Base-by-base conservation (phyloP, 495 filamentous ascomycete genomes). In the Bryoglossum gracile region DNA sequence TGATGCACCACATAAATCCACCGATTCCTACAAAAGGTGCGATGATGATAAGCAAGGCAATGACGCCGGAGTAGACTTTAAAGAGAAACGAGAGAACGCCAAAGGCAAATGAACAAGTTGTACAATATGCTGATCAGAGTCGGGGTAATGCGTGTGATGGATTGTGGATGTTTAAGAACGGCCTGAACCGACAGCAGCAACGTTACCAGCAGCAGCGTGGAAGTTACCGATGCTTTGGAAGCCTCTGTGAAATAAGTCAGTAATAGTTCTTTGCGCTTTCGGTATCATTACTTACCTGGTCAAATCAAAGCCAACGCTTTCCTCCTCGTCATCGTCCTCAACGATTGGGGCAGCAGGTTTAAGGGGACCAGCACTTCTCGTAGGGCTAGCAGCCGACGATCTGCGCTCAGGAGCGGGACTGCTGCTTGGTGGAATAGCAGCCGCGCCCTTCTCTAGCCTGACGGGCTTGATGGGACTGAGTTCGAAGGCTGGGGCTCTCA, bases 221-320 rank as follows among this genome's bases (percentile, higher is more conserved):
- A 77, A 87, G 1, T 77, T 76, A 14, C 81, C 78, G 47, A 87
- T 87, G 42, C 75, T 76, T 64, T 83, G 80, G 64, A 87, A 87
- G 1, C 83, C 83, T 60, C 82, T 86, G 46, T 10, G 48, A 48
- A 48, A 28, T 4, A 33, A 11, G 57, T 68, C 60, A 69, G 66
- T 50, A 37, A 48, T 14, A 43, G 26, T n/a, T 24, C 23, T 19
- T 26, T 1, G 22, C 5, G 14, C 14, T 14, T 34, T 4, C 9
- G 16, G 10, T 13, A 38, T 18, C 8, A 30, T 14, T 5, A 48
- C 44, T 23, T 59, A 62, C 59, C 49, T 51, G 9, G 53, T 51
- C 38, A 62, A 44, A 44, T 62, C 59, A 55, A 74, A 35, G 65
- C 63, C 16, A 61, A 67, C 36, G 71, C 74, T 11, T 59, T 65